These are phyloP conservation scores for Punica granatum DNA, from an alignment of 345 rosid species.

Conservation along the genomic window DNA sequence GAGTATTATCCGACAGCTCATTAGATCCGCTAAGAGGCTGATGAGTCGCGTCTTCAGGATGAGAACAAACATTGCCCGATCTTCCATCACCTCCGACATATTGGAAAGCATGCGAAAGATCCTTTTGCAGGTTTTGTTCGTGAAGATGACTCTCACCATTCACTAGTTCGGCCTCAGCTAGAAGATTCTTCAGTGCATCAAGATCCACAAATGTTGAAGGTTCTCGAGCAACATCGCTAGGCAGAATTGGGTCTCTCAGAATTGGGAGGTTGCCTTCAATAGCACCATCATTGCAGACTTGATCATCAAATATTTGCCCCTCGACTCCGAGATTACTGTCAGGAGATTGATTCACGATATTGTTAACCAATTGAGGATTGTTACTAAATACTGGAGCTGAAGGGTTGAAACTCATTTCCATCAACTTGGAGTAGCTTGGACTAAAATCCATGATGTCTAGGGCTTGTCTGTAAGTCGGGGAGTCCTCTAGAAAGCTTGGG, in stretches of 20 bases:
- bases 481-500: conserved; percentile 34
- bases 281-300: background rate
- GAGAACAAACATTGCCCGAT: background rate
- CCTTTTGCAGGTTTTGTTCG: background rate
- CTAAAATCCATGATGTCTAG: conserved; percentile 40
- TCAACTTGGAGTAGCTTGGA: conserved; percentile 25
- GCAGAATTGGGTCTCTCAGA: background rate
- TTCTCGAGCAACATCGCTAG: background rate
- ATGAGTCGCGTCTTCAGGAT: background rate
- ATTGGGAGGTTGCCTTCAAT: background rate
- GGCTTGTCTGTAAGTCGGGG: conserved; percentile 34
- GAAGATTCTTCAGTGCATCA: background rate
- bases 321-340: conserved; percentile 1
- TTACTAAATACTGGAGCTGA: conserved; percentile 25
- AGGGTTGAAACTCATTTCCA: conserved; percentile 23
- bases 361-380: conserved; percentile 21
- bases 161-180: conserved; percentile 19
- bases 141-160: conserved; percentile 22
- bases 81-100: background rate
- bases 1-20: background rate
- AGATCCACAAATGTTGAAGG: background rate
- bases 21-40: background rate
- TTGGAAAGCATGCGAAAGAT: background rate
- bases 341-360: conserved; percentile 30
- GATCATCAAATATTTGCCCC: background rate